Evolutionary conservation across 768 basidiomycete species (phyloP).

Genomic region (Hydnomerulius pinastri): DNA sequence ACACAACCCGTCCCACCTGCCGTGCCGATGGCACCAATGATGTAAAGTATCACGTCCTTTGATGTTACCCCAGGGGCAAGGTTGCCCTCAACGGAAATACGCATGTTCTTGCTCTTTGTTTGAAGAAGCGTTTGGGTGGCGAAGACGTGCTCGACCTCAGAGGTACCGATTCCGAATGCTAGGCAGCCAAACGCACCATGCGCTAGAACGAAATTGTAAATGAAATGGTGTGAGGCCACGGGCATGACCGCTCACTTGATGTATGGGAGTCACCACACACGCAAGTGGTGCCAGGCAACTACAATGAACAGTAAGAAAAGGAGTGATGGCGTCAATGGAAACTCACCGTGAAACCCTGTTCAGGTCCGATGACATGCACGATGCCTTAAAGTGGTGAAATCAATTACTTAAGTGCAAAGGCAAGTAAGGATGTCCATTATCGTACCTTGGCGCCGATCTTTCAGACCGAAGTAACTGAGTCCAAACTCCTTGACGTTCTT

Average conservation of each 20-base stretch:
- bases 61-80: conserved; percentile 81
- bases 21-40: conserved; percentile 89
- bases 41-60: conserved; percentile 89
- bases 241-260: conserved; percentile 60
- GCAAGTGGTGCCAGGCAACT: conserved; percentile 78
- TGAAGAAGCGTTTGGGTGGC: conserved; percentile 90
- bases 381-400: conserved; percentile 53
- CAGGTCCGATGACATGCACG: conserved; percentile 89
- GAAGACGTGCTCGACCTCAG: conserved; percentile 92
- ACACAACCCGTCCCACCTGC: conserved; percentile 89
- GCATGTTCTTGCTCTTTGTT: conserved; percentile 90
- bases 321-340: not conserved
- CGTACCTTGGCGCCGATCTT: conserved; percentile 86
- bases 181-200: conserved; percentile 93
- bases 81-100: conserved; percentile 82
- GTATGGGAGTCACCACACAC: conserved; percentile 96
- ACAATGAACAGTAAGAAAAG: conserved; percentile 5
- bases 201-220: conserved; percentile 43
- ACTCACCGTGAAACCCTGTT: conserved; percentile 86
- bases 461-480: conserved; percentile 89
- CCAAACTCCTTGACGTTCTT: conserved; percentile 92
- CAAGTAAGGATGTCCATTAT: conserved; percentile 9
- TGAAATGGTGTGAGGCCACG: not conserved
- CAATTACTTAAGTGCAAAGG: conserved; percentile 1
- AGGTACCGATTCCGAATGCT: conserved; percentile 92